phyloP scores from a whole-genome alignment of 1,284 basidiomycete genomes.

The Omphalotus olearius region DNA sequence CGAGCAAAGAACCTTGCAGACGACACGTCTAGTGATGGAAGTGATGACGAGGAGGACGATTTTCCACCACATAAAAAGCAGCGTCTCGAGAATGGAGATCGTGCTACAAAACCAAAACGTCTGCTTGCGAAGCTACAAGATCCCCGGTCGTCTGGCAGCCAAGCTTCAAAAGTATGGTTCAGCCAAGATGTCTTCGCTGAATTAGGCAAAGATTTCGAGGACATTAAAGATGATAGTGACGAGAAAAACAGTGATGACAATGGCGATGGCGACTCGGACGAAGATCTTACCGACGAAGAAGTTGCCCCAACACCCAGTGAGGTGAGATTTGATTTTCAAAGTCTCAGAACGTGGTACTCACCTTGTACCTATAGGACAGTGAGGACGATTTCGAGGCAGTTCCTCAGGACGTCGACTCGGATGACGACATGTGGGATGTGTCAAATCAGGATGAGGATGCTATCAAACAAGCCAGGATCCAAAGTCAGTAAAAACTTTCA shows the following conservation, averaged over 20 bases:
- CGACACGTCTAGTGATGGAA: conserved; percentile 49
- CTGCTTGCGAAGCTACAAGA: conserved; percentile 39
- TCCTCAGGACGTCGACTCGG: conserved; percentile 55
- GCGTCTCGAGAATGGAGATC: conserved; percentile 35
- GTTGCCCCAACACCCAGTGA: neutral
- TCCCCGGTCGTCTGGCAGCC: conserved; percentile 33
- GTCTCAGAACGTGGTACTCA: neutral
- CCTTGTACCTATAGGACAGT: conserved; percentile 20
- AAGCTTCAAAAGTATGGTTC: conserved; percentile 82
- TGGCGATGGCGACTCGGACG: conserved; percentile 28
- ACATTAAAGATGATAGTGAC: conserved; percentile 32
- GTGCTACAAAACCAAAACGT: conserved; percentile 30
- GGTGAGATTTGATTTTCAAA: neutral
- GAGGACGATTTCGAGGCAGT: conserved; percentile 73
- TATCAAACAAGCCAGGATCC: conserved; percentile 65
- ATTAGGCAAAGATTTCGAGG: conserved; percentile 48
- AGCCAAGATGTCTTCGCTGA: conserved; percentile 90
- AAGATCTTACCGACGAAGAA: conserved; percentile 18
- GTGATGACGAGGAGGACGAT: conserved; percentile 34
- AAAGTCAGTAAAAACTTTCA: conserved; percentile 47
- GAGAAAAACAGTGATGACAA: conserved; percentile 33
- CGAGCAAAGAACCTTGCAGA: conserved; percentile 57
- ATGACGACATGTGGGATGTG: conserved; percentile 77
- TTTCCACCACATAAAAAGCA: conserved; percentile 36
- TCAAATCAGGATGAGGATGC: conserved; percentile 79